Percentiles rank a stretch among this genome's conserved stretches.
Evolutionary conservation across 768 basidiomycete genomes (phyloP).

Genomic region (Tricholoma flavovirens): DNA sequence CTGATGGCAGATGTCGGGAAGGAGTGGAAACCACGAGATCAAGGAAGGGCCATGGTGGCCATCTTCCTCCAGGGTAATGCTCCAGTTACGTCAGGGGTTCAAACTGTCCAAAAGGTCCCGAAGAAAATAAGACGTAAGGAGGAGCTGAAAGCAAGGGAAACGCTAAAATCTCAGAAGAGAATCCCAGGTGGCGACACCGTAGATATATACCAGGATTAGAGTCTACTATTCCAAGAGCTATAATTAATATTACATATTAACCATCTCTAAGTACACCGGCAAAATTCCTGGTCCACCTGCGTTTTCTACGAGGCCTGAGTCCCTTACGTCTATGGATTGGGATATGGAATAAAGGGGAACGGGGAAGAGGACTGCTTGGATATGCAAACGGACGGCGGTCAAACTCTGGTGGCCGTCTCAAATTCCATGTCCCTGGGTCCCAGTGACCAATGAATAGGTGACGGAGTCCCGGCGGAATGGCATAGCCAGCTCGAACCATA

Average conservation of each 20-base stretch:
- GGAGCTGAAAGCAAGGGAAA: slow-evolving; percentile 1
- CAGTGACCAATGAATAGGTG: slow-evolving; percentile 16
- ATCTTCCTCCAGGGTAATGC: slow-evolving; percentile 41
- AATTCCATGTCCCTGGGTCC: slow-evolving; percentile 7
- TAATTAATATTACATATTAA: background rate
- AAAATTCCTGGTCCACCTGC: background rate
- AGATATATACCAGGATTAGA: slow-evolving; percentile 9
- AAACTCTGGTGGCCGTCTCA: background rate
- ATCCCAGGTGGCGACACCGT: background rate
- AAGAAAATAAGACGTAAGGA: background rate
- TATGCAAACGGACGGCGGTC: slow-evolving; percentile 12
- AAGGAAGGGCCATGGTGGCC: slow-evolving; percentile 30
- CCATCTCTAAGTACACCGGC: background rate
- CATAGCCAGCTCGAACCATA: slow-evolving; percentile 13
- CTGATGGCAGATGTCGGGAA: slow-evolving; percentile 42
- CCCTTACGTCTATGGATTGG: background rate
- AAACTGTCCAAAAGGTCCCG: background rate
- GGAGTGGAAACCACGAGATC: slow-evolving; percentile 46
- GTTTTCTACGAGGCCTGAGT: background rate
- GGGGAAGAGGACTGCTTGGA: background rate
- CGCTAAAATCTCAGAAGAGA: slow-evolving; percentile 7
- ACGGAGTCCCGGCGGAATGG: slow-evolving; percentile 14
- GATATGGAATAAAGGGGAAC: background rate
- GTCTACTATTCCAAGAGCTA: background rate
- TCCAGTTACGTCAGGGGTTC: background rate